Evolutionary conservation across 441 rosid species (phyloP).

Genomic region (Adansonia rubrostipa): DNA sequence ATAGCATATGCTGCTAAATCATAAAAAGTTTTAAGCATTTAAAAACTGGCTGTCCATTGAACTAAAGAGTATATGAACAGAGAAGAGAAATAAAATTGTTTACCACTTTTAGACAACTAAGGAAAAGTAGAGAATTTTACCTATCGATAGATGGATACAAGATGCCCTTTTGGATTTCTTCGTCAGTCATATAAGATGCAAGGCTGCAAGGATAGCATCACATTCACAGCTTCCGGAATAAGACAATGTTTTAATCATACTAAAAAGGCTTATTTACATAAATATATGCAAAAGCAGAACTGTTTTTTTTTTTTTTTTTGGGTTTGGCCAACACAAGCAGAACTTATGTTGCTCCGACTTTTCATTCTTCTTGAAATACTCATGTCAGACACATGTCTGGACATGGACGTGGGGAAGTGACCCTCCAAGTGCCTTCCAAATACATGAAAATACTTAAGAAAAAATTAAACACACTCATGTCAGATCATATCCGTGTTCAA

Average conservation of each 20-base stretch:
- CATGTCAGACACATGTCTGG: too few relatives aligned
- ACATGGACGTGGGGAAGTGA: too few relatives aligned
- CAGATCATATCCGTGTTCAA: too few relatives aligned
- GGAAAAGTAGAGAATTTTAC: slow-evolving; percentile 40
- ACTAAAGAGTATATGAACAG: neutral
- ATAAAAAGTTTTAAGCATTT: neutral
- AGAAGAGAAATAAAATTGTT: neutral
- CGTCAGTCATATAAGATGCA: slow-evolving; percentile 92
- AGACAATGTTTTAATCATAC: neutral
- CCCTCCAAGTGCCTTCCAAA: too few relatives aligned
- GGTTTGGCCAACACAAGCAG: too few relatives aligned
- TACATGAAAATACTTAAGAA: too few relatives aligned
- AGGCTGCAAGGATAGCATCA: slow-evolving; percentile 60
- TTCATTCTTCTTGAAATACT: too few relatives aligned
- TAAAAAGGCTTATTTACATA: neutral
- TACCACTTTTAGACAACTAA: neutral
- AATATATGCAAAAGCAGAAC: neutral
- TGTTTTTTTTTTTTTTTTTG: neutral
- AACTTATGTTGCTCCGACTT: too few relatives aligned
- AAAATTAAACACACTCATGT: too few relatives aligned
- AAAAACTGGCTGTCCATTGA: neutral
- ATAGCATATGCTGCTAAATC: neutral
- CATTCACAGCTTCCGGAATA: slow-evolving; percentile 23
- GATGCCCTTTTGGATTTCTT: slow-evolving; percentile 76
- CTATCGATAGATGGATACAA: slow-evolving; percentile 85